Evolutionary conservation across 768 basidiomycete genomes (phyloP).

Genomic region (Brasilioporus rufonigricans): DNA sequence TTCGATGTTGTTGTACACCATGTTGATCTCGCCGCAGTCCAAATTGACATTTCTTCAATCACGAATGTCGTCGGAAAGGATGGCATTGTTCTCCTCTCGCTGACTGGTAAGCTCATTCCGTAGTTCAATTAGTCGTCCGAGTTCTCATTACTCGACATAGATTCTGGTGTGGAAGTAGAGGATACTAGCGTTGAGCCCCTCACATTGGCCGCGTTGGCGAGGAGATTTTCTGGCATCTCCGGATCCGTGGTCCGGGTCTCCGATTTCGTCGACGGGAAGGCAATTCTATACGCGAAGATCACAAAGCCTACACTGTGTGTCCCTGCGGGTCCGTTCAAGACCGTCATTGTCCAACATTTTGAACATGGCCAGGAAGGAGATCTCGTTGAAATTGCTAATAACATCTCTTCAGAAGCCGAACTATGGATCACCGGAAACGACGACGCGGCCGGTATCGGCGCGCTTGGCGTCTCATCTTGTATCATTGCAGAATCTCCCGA

Average conservation of each 20-base stretch:
- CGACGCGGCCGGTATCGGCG: constrained; percentile 30
- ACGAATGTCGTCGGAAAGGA: constrained; percentile 22
- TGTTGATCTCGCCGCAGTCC: constrained; percentile 20
- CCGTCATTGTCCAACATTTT: constrained; percentile 26
- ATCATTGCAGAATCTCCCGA: constrained; percentile 30
- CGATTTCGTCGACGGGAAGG: constrained; percentile 10
- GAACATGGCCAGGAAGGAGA: constrained; percentile 26
- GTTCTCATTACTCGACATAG: constrained; percentile 3
- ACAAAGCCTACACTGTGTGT: constrained; percentile 11
- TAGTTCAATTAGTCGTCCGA: background rate
- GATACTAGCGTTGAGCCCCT: constrained; percentile 13
- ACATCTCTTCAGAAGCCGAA: constrained; percentile 25
- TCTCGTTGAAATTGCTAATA: constrained; percentile 25
- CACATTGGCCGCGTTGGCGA: constrained; percentile 9
- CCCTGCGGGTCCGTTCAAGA: constrained; percentile 22
- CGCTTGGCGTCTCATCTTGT: constrained; percentile 29
- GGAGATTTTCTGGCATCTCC: constrained; percentile 10
- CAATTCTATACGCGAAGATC: constrained; percentile 15
- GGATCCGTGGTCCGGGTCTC: constrained; percentile 13
- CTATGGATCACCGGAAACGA: constrained; percentile 32
- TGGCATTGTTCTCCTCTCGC: constrained; percentile 23
- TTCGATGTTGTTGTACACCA: constrained; percentile 17
- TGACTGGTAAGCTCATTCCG: constrained; percentile 16
- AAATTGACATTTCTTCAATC: constrained; percentile 20
- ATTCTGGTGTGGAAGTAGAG: constrained; percentile 17